Evolutionary conservation across 2,329 filamentous ascomycete genomes (phyloP).

Genomic region (Monilinia aucupariae): DNA sequence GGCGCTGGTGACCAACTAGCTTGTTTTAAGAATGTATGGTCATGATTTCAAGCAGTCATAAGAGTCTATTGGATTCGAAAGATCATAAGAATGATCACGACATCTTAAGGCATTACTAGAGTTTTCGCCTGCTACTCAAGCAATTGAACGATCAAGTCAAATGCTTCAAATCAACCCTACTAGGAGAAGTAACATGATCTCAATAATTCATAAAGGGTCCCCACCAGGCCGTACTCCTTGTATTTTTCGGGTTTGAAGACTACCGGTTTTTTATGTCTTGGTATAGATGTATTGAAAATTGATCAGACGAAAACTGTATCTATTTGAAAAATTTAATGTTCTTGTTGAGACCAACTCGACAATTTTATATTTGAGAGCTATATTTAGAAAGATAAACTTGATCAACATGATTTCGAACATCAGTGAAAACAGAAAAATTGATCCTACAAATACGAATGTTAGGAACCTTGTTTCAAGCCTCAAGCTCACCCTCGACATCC

Average conservation of each 20-base stretch:
- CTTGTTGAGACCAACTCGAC: not conserved
- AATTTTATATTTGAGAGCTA: conserved; percentile 8
- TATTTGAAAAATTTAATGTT: not conserved
- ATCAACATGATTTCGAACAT: conserved; percentile 13
- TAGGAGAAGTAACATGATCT: not conserved
- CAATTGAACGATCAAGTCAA: not conserved
- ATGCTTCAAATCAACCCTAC: conserved; percentile 2
- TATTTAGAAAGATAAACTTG: not conserved
- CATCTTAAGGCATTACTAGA: not conserved
- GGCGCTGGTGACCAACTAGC: conserved; percentile 1
- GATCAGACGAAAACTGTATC: not conserved
- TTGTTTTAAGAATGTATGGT: not conserved
- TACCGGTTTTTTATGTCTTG: not conserved
- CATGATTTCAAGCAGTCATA: not conserved
- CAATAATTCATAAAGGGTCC: not conserved
- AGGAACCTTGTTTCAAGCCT: conserved; percentile 21
- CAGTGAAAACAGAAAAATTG: not conserved
- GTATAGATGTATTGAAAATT: not conserved
- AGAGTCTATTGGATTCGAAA: not conserved
- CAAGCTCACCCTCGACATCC: conserved; percentile 17
- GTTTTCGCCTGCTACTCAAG: not conserved
- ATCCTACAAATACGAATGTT: not conserved
- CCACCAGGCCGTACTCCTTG: not conserved
- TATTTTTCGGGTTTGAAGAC: not conserved
- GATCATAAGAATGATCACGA: not conserved